Evolutionary conservation across 2,329 filamentous ascomycete genomes (phyloP).

Genomic region (Exophiala sp.): DNA sequence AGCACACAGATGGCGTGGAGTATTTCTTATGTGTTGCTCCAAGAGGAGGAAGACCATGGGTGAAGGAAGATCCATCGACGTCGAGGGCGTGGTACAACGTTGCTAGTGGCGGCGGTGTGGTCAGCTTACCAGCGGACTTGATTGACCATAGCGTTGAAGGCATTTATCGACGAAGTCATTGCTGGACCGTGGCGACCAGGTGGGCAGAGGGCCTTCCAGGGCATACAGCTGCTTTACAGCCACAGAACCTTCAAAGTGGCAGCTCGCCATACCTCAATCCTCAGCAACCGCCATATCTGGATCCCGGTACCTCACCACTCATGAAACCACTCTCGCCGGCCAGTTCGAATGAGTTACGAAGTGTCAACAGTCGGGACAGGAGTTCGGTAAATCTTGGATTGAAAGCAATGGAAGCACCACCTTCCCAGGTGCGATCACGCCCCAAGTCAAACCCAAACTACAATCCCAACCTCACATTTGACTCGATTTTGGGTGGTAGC

Average conservation of each 20-base stretch:
- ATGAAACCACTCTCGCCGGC: constrained; percentile 36
- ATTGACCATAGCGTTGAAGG: constrained; percentile 66
- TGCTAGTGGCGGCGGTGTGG: constrained; percentile 61
- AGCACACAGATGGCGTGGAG: constrained; percentile 45
- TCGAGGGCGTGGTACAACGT: constrained; percentile 49
- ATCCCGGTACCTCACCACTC: constrained; percentile 33
- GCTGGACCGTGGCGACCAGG: constrained; percentile 62
- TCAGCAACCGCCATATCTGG: constrained; percentile 26
- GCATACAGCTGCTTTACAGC: constrained; percentile 8
- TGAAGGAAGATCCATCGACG: constrained; percentile 42
- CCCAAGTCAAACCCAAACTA: constrained; percentile 22
- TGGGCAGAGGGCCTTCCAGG: constrained; percentile 48
- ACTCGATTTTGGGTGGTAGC: constrained; percentile 44
- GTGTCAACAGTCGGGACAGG: constrained; percentile 32
- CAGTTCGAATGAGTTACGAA: constrained; percentile 31
- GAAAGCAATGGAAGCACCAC: constrained; percentile 43
- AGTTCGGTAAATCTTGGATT: constrained; percentile 44
- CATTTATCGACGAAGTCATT: constrained; percentile 65
- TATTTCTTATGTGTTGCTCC: constrained; percentile 51
- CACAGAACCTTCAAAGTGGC: neutral
- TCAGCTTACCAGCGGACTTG: constrained; percentile 60
- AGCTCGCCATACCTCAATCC: constrained; percentile 21
- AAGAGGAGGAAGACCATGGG: constrained; percentile 48
- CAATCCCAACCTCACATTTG: constrained; percentile 48
- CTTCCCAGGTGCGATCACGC: constrained; percentile 37